Base-by-base conservation (phyloP, 2,329 filamentous ascomycete genomes). In the Didymella pomorum region DNA sequence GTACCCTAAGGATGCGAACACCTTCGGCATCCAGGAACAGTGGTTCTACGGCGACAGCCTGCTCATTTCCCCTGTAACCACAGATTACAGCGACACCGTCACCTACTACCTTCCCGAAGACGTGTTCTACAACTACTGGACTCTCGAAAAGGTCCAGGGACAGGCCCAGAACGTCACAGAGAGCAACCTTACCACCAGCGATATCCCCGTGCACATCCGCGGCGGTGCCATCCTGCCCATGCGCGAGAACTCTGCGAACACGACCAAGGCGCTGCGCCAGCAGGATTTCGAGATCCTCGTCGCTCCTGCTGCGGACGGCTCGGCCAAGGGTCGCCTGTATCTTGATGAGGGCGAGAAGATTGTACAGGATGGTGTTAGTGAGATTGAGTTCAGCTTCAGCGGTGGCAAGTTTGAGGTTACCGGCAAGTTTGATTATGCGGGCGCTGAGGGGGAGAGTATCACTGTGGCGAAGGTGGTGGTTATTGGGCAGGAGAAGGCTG, bases 291-390 rank as follows among this genome's bases (percentile, higher is more conserved):
- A 88, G 71, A 79, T 96, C 49, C 69, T 94, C 33, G 82, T 96
- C 43, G 88, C 91, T 0, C 83, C 90, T 0, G 86, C 83, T 6
- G 69, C 72, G 0, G 79, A 89, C 50, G 89, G 88, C 3, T 84
- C 79, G 7, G 92, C 92, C 0, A 74, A 71, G 1, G 92, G 92
- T 0, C 80, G 82, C 50, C 79, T 95, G 56, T 95, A 93, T 72
- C 78, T 95, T 5, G 92, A 95, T 65, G 91, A 96, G 60, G 92
- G 92, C 9, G 86, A 87, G 58, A 87, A 84, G 25, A 67, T 93
- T 48, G 78, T 84, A 58, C 90, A 90, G 74, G 61, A 77, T 2
- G 73, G 67, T 1, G 85, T 81, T n/a, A 86, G 82, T 7, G 78
- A 85, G 54, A 81, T 93, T 51, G 74, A 78, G 14, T 90, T 93